Evolutionary conservation across 768 basidiomycete species (phyloP).

Genomic region (Amanita inopinata): DNA sequence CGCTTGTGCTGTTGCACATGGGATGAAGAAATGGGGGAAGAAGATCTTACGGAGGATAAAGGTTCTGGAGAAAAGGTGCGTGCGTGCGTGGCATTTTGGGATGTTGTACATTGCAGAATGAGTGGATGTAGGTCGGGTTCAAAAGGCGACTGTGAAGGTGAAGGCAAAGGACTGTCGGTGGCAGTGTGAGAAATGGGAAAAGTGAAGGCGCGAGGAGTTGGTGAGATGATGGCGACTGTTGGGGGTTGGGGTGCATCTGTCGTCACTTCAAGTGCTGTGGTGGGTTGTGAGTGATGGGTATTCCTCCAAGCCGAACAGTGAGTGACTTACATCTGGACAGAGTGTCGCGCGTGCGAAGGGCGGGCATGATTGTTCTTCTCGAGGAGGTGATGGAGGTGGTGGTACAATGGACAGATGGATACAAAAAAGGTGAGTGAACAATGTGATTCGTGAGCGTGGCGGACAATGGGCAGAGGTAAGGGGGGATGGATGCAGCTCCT

Average conservation of each 20-base stretch:
- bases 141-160: slow-evolving; percentile 62
- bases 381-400: too few species aligned
- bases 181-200: slow-evolving; percentile 47
- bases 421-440: slow-evolving; percentile 13
- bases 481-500: slow-evolving; percentile 24
- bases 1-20: slow-evolving; percentile 28
- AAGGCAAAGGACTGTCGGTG: slow-evolving; percentile 58
- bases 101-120: slow-evolving; percentile 25
- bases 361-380: slow-evolving; percentile 55
- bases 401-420: slow-evolving; percentile 8
- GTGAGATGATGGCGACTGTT: slow-evolving; percentile 51
- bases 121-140: slow-evolving; percentile 58
- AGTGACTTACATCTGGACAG: slow-evolving; percentile 35
- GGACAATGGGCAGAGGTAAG: slow-evolving; percentile 13
- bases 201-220: slow-evolving; percentile 62
- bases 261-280: slow-evolving; percentile 65
- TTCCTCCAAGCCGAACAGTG: not conserved
- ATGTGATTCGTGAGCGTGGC: slow-evolving; percentile 1
- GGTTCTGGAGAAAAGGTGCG: slow-evolving; percentile 35
- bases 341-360: slow-evolving; percentile 71
- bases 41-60: slow-evolving; percentile 30
- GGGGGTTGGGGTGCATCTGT: slow-evolving; percentile 51
- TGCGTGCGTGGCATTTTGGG: slow-evolving; percentile 20
- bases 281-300: slow-evolving; percentile 5
- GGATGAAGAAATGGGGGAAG: slow-evolving; percentile 26